These are phyloP conservation scores for Asterella californica DNA, from an alignment of 225 moss, liverwort and hornwort genomes.

Conservation along the genomic window DNA sequence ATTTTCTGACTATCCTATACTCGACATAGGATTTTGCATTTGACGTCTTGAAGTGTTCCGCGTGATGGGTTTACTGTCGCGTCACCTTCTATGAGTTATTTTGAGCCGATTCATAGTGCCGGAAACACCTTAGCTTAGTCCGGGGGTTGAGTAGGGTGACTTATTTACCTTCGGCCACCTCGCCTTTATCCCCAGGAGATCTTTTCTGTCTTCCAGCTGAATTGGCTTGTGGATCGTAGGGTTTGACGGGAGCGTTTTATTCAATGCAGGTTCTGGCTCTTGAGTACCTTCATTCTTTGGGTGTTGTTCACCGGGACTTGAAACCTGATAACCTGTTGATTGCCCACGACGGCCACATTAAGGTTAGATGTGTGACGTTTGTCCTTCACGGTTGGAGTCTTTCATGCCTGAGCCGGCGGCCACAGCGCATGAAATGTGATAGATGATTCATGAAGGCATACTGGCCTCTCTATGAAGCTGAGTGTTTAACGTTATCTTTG, in stretches of 20 bases:
- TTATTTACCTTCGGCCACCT: neutral
- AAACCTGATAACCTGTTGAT: slow-evolving; percentile 98
- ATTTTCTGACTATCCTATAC: slow-evolving; percentile 13
- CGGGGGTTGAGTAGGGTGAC: neutral
- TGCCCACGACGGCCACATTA: slow-evolving; percentile 97
- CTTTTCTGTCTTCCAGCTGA: too few species aligned
- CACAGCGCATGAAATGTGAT: neutral
- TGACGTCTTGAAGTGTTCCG: neutral
- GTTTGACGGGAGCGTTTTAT: neutral
- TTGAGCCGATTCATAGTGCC: neutral
- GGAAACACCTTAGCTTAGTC: too few species aligned
- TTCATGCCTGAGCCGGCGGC: neutral
- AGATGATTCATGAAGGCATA: neutral
- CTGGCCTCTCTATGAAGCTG: neutral
- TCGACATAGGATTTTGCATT: neutral
- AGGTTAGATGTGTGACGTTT: slow-evolving; percentile 47
- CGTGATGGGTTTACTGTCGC: too few species aligned
- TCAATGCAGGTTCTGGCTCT: slow-evolving; percentile 77
- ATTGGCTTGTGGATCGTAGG: too few species aligned
- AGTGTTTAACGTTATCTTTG: neutral
- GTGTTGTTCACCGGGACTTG: slow-evolving; percentile 95
- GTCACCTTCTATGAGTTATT: neutral
- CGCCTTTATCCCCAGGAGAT: too few species aligned
- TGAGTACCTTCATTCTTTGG: slow-evolving; percentile 92
- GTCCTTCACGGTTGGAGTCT: neutral